Conservation (phyloP, 805 yeast species). For the Yamadazyma endophytica region DNA sequence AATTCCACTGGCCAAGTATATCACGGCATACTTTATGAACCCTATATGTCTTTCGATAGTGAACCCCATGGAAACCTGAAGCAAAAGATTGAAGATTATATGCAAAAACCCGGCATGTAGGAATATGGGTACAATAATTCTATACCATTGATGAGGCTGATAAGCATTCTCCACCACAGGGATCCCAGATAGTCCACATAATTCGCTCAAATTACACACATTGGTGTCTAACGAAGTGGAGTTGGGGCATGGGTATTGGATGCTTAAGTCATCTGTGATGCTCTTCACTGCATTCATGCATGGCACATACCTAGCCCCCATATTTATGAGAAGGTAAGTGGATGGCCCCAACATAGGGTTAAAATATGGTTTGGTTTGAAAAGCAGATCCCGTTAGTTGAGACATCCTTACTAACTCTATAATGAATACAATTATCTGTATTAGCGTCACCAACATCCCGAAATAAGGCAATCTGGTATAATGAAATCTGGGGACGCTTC, state of each 20-base stretch:
- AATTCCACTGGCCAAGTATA: slow-evolving; percentile 60
- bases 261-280: slow-evolving; percentile 43
- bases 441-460: slow-evolving; percentile 36
- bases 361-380: slow-evolving; percentile 67
- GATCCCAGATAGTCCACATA: slow-evolving; percentile 59
- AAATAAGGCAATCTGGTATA: slow-evolving; percentile 38
- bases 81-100: slow-evolving; percentile 55
- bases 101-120: slow-evolving; percentile 73
- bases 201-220: slow-evolving; percentile 52
- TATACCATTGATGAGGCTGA: slow-evolving; percentile 63
- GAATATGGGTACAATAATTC: slow-evolving; percentile 66
- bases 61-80: slow-evolving; percentile 60
- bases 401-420: slow-evolving; percentile 60
- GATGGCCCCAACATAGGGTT: slow-evolving; percentile 82
- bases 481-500: slow-evolving; percentile 29
- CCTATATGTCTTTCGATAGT: slow-evolving; percentile 59
- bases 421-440: slow-evolving; percentile 55
- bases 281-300: slow-evolving; percentile 57
- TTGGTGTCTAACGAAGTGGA: slow-evolving; percentile 52
- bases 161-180: slow-evolving; percentile 25
- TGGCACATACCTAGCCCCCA: slow-evolving; percentile 70
- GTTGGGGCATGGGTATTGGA: slow-evolving; percentile 64
- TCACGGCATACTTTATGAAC: slow-evolving; percentile 44
- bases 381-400: slow-evolving; percentile 54
- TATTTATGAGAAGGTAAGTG: slow-evolving; percentile 56